Evolutionary conservation across 2,329 filamentous ascomycete genomes (phyloP).

Genomic region (Nothophaeocryptopus gaeumannii): DNA sequence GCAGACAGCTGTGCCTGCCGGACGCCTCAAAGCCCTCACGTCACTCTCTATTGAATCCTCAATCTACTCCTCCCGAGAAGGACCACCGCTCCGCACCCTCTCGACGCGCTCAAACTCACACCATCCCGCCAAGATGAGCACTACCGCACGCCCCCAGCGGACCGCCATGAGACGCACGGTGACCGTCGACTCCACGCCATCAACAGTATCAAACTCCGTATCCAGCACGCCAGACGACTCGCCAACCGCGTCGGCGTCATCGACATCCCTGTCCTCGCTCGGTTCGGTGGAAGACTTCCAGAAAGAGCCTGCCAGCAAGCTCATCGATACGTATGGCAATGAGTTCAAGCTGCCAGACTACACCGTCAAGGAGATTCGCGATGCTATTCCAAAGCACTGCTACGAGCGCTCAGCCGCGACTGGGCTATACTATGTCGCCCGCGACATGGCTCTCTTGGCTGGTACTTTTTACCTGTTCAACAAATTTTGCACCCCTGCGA

Average conservation of each 20-base stretch:
- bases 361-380: constrained; percentile 95
- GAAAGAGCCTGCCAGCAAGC: constrained; percentile 50
- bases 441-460: constrained; percentile 71
- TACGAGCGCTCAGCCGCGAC: constrained; percentile 77
- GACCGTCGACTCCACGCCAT: constrained; percentile 52
- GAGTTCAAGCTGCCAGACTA: constrained; percentile 90
- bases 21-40: too few relatives aligned
- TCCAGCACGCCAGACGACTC: constrained; percentile 58
- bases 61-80: too few relatives aligned
- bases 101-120: not conserved
- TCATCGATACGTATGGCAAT: constrained; percentile 92
- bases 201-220: constrained; percentile 54
- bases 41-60: too few relatives aligned
- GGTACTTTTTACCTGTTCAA: constrained; percentile 83
- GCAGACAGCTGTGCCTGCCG: too few relatives aligned
- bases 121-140: constrained; percentile 41
- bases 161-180: constrained; percentile 44
- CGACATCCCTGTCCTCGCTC: constrained; percentile 89
- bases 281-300: constrained; percentile 62
- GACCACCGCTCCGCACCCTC: not conserved
- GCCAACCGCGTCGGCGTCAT: constrained; percentile 66
- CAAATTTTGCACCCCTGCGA: constrained; percentile 83
- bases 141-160: constrained; percentile 52
- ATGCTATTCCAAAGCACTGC: constrained; percentile 97
- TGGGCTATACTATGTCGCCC: constrained; percentile 77